Evolutionary conservation across 1,284 basidiomycete genomes (phyloP).

Genomic region (Stereum hirsutum): DNA sequence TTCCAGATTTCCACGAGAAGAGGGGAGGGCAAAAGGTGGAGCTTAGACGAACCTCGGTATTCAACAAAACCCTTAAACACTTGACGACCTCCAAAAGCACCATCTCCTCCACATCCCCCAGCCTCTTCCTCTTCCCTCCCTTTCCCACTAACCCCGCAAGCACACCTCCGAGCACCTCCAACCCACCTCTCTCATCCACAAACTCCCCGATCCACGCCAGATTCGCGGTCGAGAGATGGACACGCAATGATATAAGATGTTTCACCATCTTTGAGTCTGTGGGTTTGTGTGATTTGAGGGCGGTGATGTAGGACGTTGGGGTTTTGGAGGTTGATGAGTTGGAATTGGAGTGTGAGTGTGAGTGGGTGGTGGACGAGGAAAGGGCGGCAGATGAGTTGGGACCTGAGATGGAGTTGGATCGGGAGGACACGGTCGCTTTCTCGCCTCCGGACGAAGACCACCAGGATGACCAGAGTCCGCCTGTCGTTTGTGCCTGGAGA

Average conservation of each 20-base stretch:
- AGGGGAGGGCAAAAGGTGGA: background rate
- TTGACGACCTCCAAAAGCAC: constrained; percentile 70
- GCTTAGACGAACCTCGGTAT: constrained; percentile 64
- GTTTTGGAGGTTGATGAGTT: constrained; percentile 31
- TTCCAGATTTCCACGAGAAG: background rate
- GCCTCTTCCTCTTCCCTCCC: constrained; percentile 44
- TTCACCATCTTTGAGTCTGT: constrained; percentile 61
- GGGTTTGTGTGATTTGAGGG: constrained; percentile 40
- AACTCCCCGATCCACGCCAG: constrained; percentile 77
- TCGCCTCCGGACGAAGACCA: constrained; percentile 59
- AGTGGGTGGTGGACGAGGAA: too few relatives aligned
- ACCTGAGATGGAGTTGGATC: constrained; percentile 23
- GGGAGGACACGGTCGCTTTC: constrained; percentile 20
- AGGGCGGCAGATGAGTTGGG: too few relatives aligned
- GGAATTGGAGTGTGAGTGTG: too few relatives aligned
- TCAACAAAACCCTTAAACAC: constrained; percentile 76
- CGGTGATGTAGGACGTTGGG: constrained; percentile 53
- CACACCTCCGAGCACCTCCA: constrained; percentile 51
- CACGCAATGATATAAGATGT: constrained; percentile 76
- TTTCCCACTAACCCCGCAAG: constrained; percentile 55
- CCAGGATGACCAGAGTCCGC: constrained; percentile 69
- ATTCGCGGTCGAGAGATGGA: constrained; percentile 79
- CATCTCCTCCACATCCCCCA: constrained; percentile 59
- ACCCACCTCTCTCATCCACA: constrained; percentile 52
- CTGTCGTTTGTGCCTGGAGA: constrained; percentile 61